A percentile compares a stretch with the other conserved stretches of the same genome.
These are phyloP conservation scores for Byssochlamys sp. DNA, from an alignment of 2,329 filamentous ascomycete species.

Conservation along the genomic window DNA sequence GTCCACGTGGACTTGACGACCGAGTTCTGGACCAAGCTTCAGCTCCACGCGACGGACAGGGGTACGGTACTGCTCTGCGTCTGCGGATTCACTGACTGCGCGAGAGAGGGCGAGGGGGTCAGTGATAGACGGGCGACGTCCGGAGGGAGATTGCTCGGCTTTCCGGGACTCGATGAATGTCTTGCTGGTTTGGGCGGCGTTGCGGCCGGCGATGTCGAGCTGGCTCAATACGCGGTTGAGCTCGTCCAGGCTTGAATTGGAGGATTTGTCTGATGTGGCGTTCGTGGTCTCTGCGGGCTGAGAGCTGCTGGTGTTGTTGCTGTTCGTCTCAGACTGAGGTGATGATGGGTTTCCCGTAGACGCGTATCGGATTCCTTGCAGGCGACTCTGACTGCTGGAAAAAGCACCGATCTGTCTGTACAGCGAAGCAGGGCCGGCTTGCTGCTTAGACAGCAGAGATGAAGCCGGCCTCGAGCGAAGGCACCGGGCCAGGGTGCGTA, in stretches of 20 bases:
- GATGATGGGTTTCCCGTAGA: not conserved
- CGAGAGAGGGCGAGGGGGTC: slow-evolving; percentile 12
- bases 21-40: slow-evolving; percentile 29
- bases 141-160: not conserved
- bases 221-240: slow-evolving; percentile 26
- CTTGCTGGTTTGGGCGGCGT: slow-evolving; percentile 5
- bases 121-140: not conserved
- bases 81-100: slow-evolving; percentile 11
- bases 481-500: slow-evolving; percentile 21
- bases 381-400: not conserved
- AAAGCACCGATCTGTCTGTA: not conserved
- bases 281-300: not conserved
- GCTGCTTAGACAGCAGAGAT: slow-evolving; percentile 15
- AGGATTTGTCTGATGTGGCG: slow-evolving; percentile 2
- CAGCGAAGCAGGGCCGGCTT: slow-evolving; percentile 6
- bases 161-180: not conserved
- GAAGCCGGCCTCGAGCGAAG: slow-evolving; percentile 23
- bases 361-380: not conserved
- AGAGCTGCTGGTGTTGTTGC: not conserved
- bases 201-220: slow-evolving; percentile 17
- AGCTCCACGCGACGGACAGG: slow-evolving; percentile 20
- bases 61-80: slow-evolving; percentile 10
- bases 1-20: slow-evolving; percentile 26
- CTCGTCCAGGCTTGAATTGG: slow-evolving; percentile 8
- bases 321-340: not conserved